Percentiles rank a stretch among this genome's conserved stretches.
phyloP scores from a whole-genome alignment of 768 basidiomycete genomes.

The Daedalea quercina region DNA sequence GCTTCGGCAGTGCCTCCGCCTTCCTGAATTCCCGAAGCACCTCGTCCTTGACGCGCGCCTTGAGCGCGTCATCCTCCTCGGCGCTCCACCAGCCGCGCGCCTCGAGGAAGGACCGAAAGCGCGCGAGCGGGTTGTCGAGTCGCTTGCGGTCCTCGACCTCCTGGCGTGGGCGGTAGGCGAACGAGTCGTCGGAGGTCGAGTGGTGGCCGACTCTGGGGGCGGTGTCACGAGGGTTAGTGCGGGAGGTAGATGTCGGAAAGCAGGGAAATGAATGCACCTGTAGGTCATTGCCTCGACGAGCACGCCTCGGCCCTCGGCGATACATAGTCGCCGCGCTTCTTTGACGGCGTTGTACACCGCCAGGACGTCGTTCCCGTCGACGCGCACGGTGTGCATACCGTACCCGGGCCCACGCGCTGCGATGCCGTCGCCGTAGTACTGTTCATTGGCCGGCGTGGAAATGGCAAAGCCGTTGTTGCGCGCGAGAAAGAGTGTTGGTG shows the following conservation, averaged over 20 bases:
- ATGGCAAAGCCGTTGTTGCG: slow-evolving; percentile 93
- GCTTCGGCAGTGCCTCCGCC: slow-evolving; percentile 63
- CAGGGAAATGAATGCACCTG: slow-evolving; percentile 39
- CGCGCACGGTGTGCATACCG: slow-evolving; percentile 85
- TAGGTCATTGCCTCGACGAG: slow-evolving; percentile 90
- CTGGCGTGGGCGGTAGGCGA: slow-evolving; percentile 82
- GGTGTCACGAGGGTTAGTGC: neutral
- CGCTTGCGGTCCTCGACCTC: slow-evolving; percentile 92
- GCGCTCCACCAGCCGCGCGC: slow-evolving; percentile 80
- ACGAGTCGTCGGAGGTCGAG: slow-evolving; percentile 93
- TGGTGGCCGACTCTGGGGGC: slow-evolving; percentile 80
- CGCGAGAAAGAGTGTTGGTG: slow-evolving; percentile 67
- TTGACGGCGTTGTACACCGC: slow-evolving; percentile 73
- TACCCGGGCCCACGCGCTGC: slow-evolving; percentile 89
- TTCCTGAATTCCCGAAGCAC: slow-evolving; percentile 75
- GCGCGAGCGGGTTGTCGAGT: slow-evolving; percentile 81
- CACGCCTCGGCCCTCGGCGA: slow-evolving; percentile 76
- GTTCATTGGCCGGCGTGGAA: slow-evolving; percentile 84
- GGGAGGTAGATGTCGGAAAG: neutral
- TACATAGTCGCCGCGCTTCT: slow-evolving; percentile 64
- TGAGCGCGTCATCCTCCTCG: slow-evolving; percentile 65
- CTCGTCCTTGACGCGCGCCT: slow-evolving; percentile 58
- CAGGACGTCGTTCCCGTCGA: slow-evolving; percentile 90
- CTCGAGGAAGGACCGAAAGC: slow-evolving; percentile 84
- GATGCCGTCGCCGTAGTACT: slow-evolving; percentile 90